Conservation (phyloP, 192 early-diverging fungal genomes). For the Fimicolochytrium jonesii region DNA sequence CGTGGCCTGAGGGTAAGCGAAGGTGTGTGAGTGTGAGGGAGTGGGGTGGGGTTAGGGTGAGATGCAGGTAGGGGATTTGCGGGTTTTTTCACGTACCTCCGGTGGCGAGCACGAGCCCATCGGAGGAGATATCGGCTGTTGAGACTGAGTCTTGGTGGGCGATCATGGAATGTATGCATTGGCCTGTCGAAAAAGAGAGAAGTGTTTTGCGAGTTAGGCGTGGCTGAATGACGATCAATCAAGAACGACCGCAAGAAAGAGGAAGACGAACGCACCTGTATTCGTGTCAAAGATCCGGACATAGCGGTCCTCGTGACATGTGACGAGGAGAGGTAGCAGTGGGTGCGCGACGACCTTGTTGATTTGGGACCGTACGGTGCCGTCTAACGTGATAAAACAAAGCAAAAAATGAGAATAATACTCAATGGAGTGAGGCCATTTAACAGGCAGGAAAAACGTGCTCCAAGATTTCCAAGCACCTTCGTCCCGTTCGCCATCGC, state of each 20-base stretch:
- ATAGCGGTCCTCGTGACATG: constrained; percentile 71
- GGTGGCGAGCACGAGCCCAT: constrained; percentile 59
- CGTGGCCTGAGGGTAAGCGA: constrained; percentile 54
- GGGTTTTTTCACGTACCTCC: constrained; percentile 56
- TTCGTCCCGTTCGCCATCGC: too few relatives aligned
- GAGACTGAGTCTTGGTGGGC: constrained; percentile 67
- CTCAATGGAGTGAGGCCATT: too few relatives aligned
- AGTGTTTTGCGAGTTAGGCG: too few relatives aligned
- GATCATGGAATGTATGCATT: constrained; percentile 57
- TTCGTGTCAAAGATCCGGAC: constrained; percentile 74
- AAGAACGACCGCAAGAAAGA: too few relatives aligned
- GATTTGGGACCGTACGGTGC: constrained; percentile 64
- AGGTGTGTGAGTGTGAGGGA: not conserved
- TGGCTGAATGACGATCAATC: too few relatives aligned
- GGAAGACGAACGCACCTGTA: constrained; percentile 47
- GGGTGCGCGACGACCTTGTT: constrained; percentile 72
- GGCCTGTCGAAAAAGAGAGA: constrained; percentile 47
- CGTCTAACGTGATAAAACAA: too few relatives aligned
- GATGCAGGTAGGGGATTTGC: too few relatives aligned
- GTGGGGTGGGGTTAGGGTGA: too few relatives aligned
- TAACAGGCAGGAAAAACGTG: too few relatives aligned
- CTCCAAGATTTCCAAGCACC: too few relatives aligned
- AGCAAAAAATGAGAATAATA: too few relatives aligned
- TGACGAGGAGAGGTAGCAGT: constrained; percentile 64
- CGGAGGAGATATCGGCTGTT: constrained; percentile 59